phyloP scores from a whole-genome alignment of 495 filamentous ascomycete genomes.

The Neurospora cerealis region DNA sequence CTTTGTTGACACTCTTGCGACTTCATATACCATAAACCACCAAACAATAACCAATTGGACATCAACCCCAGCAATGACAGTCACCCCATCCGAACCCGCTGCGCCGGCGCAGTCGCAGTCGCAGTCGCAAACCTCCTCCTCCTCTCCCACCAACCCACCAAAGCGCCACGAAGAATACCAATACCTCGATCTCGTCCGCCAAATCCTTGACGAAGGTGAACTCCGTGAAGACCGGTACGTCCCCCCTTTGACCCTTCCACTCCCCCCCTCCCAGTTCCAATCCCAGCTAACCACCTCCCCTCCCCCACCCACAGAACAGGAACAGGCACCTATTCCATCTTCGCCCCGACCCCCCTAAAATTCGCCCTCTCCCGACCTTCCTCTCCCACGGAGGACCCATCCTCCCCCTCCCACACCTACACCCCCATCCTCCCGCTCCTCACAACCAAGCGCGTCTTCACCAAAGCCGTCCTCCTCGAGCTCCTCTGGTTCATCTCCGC shows the following conservation, averaged over 20 bases:
- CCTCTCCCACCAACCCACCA: not conserved
- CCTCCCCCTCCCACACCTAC: constrained; percentile 34
- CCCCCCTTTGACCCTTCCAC: not conserved
- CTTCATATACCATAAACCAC: not conserved
- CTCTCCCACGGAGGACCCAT: not conserved
- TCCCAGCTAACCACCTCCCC: not conserved
- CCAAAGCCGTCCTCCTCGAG: constrained; percentile 81
- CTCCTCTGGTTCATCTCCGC: constrained; percentile 94
- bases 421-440: constrained; percentile 73
- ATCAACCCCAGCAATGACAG: constrained; percentile 3
- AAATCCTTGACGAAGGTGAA: constrained; percentile 21
- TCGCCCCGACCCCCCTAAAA: constrained; percentile 74
- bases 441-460: constrained; percentile 94
- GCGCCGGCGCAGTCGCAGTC: not conserved
- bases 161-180: constrained; percentile 21
- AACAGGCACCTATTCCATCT: constrained; percentile 83
- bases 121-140: not conserved
- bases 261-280: not conserved
- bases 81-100: not conserved
- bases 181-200: constrained; percentile 23
- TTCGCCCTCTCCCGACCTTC: constrained; percentile 51
- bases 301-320: constrained; percentile 53
- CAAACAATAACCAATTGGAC: not conserved
- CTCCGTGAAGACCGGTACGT: constrained; percentile 19
- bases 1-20: not conserved